These are phyloP conservation scores for Boletus semigastroideus DNA, from an alignment of 1,284 basidiomycete genomes.

Conservation along the genomic window DNA sequence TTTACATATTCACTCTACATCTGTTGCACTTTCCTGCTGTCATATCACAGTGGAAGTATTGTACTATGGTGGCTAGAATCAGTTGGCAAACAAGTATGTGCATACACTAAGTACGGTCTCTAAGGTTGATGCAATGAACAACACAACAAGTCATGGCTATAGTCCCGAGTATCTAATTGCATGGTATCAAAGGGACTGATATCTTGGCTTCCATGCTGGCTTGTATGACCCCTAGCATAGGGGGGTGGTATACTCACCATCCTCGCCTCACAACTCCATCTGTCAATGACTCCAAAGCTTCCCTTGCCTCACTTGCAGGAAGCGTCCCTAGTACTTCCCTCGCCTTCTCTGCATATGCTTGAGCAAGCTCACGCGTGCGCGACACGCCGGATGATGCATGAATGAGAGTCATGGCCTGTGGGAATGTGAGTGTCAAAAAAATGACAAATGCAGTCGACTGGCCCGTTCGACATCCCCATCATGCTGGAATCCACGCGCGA, in stretches of 20 bases:
- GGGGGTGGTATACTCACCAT: slow-evolving; percentile 19
- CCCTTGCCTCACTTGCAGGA: slow-evolving; percentile 81
- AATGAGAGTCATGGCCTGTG: slow-evolving; percentile 60
- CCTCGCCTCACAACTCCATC: slow-evolving; percentile 53
- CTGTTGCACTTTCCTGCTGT: no score
- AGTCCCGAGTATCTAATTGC: neutral
- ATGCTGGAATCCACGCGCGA: slow-evolving; percentile 79
- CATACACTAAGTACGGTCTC: no score
- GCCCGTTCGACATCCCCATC: slow-evolving; percentile 87
- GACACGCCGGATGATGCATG: slow-evolving; percentile 74
- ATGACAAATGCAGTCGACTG: slow-evolving; percentile 23
- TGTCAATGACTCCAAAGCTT: slow-evolving; percentile 66
- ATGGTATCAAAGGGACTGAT: slow-evolving; percentile 8
- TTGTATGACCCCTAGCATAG: neutral
- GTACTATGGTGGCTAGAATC: no score
- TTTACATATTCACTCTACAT: no score
- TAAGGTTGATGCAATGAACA: slow-evolving; percentile 6
- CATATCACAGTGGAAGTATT: no score
- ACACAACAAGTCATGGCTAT: neutral
- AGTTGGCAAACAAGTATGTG: no score
- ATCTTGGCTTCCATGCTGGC: neutral
- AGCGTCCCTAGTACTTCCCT: slow-evolving; percentile 67
- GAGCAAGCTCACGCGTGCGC: slow-evolving; percentile 78
- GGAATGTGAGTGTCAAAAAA: slow-evolving; percentile 1
- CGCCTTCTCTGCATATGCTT: slow-evolving; percentile 77